Evolutionary conservation across 1,284 basidiomycete genomes (phyloP).

Genomic region (Vanrija humicola): DNA sequence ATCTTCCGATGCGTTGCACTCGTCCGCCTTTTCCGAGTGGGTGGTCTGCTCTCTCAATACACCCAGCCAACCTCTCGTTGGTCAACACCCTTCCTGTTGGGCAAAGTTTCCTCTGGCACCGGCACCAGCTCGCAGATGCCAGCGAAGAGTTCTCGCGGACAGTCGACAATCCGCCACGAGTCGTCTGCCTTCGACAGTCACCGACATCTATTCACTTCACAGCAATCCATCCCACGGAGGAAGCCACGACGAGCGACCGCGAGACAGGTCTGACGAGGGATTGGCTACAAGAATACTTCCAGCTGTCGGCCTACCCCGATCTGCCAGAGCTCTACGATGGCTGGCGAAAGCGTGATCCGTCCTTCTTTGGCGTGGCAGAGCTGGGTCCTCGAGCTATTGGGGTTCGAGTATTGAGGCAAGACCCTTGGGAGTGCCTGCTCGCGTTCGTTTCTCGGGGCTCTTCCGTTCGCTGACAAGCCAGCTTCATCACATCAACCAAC

Average conservation of each 20-base stretch:
- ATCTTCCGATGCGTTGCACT: neutral
- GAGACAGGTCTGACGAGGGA: conserved; percentile 61
- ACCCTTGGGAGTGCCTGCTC: conserved; percentile 91
- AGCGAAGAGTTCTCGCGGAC: conserved; percentile 45
- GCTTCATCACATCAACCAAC: conserved; percentile 97
- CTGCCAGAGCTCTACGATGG: conserved; percentile 62
- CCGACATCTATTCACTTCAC: conserved; percentile 66
- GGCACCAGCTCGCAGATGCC: conserved; percentile 18
- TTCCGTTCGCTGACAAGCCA: conserved; percentile 39
- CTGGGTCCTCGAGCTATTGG: conserved; percentile 56
- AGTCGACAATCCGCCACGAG: conserved; percentile 52
- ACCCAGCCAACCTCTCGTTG: conserved; percentile 34
- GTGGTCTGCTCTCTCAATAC: conserved; percentile 33
- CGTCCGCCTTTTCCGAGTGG: conserved; percentile 38
- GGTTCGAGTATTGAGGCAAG: conserved; percentile 75
- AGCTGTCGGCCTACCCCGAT: conserved; percentile 53
- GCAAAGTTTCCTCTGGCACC: conserved; percentile 48
- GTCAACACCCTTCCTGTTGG: conserved; percentile 48
- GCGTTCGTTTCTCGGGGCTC: conserved; percentile 59
- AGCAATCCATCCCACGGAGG: conserved; percentile 57
- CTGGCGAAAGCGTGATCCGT: conserved; percentile 69
- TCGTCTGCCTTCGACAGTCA: conserved; percentile 75
- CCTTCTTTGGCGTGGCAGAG: conserved; percentile 62
- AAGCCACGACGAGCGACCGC: conserved; percentile 30
- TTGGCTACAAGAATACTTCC: conserved; percentile 87